phyloP scores from a whole-genome alignment of 148 eudicot species.

The Rhododendron griersonianum region DNA sequence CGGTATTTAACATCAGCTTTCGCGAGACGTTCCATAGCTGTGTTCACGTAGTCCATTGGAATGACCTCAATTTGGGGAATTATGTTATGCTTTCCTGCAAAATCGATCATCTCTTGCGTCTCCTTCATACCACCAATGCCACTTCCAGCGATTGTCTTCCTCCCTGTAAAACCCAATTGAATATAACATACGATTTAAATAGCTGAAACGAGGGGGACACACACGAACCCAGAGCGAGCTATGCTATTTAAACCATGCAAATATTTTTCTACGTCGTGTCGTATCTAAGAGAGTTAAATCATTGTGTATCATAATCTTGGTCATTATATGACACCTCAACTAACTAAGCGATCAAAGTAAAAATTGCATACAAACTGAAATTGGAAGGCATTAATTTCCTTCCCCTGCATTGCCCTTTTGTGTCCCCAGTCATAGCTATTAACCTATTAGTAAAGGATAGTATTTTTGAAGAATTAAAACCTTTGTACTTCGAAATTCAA shows the following conservation, averaged over 20 bases:
- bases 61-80: not conserved
- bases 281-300: not conserved
- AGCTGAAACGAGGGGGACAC: too few species aligned
- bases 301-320: not conserved
- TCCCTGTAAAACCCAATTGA: not conserved
- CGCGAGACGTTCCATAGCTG: constrained; percentile 6
- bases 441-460: too few species aligned
- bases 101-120: constrained; percentile 13
- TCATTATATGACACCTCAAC: not conserved
- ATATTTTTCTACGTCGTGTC: not conserved
- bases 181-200: too few species aligned
- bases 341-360: not conserved
- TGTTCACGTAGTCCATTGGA: constrained; percentile 9
- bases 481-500: not conserved
- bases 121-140: constrained; percentile 1
- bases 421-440: not conserved
- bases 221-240: too few species aligned
- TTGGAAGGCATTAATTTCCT: not conserved
- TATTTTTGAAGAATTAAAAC: not conserved
- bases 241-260: not conserved
- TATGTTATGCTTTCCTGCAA: not conserved
- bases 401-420: not conserved
- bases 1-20: constrained; percentile 7
- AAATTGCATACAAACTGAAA: not conserved
- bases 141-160: constrained; percentile 3